A percentile compares a stretch with the other conserved stretches of the same genome.
These are phyloP conservation scores for Metarhizium rileyi DNA, from an alignment of 2,329 filamentous ascomycete genomes.

Conservation along the genomic window DNA sequence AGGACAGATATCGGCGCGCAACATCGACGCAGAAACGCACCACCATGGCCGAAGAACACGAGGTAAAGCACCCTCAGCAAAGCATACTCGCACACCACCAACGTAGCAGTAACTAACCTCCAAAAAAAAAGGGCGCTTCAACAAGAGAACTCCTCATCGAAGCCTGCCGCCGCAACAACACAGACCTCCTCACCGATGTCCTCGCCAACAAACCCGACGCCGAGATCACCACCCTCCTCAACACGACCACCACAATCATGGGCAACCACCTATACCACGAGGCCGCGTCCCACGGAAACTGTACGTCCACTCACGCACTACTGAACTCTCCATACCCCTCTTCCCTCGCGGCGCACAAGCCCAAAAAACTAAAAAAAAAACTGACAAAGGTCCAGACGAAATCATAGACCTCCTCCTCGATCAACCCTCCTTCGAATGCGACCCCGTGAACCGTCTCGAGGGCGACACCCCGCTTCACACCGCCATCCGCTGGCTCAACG, in stretches of 20 bases:
- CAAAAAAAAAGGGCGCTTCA: slow-evolving; percentile 55
- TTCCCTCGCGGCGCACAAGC: too few species aligned
- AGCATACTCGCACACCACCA: too few species aligned
- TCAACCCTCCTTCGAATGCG: slow-evolving; percentile 77
- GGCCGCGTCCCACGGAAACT: slow-evolving; percentile 76
- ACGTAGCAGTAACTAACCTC: background rate
- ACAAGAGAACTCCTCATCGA: slow-evolving; percentile 80
- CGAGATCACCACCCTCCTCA: slow-evolving; percentile 68
- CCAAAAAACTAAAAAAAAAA: too few species aligned
- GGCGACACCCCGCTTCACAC: slow-evolving; percentile 73
- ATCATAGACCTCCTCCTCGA: slow-evolving; percentile 75
- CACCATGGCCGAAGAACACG: slow-evolving; percentile 13
- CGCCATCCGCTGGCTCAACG: slow-evolving; percentile 68
- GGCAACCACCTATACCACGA: slow-evolving; percentile 87
- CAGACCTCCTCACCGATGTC: slow-evolving; percentile 69
- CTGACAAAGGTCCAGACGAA: slow-evolving; percentile 58
- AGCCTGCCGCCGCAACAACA: slow-evolving; percentile 88
- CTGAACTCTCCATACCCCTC: too few species aligned
- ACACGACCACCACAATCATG: slow-evolving; percentile 74
- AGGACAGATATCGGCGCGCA: too few species aligned
- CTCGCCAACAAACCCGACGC: slow-evolving; percentile 52
- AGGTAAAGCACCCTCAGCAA: slow-evolving; percentile 4
- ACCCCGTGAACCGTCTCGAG: slow-evolving; percentile 61
- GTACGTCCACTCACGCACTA: too few species aligned
- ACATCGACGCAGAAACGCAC: too few species aligned